Base-by-base conservation (phyloP, 2,329 filamentous ascomycete genomes). In the Epicoccum sorghinum region DNA sequence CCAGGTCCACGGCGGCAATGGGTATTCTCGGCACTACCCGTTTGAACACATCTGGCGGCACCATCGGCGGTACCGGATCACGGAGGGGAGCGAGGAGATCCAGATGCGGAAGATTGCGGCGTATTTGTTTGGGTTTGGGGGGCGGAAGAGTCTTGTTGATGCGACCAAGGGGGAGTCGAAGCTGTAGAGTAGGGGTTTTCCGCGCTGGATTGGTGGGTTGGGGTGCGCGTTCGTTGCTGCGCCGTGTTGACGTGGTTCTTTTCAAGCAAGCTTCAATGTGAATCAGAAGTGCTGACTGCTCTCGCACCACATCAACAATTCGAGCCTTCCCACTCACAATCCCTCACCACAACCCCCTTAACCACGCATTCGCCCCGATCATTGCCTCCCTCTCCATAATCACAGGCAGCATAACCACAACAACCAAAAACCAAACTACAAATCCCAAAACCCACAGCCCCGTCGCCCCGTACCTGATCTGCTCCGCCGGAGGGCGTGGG, bases 21-120 rank as follows among this genome's bases (percentile, higher is more conserved):
- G 84, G 1, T 86, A 86, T 65, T 82, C 79, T 36, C 73, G 83
- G 33, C 82, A 85, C 55, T 79, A 80, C 57, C 83, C 83, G 1
- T 87, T 88, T 62, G 84, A 87, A 71, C 84, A 87, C 60, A 87
- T 87, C 44, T 87, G 85, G 81, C 77, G 85, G 45, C 84, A 87
- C 72, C 86, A 87, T 68, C 74, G 85, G 36, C 75, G 83, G 23
- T 87, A 87, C 63, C 73, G 85, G 32, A 88, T 87, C 58, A 87
- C 85, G 0, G 85, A 87, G 66, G 85, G 84, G 0, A 84, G 82
- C 49, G 85, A 87, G 67, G 84, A 87, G 74, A 85, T 87, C 46
- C 84, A 87, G 71, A 87, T 87, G 80, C 76, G 84, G n/a, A 86
- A 86, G 71, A 79, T 87, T 8, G 84, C 83, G 0, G 83, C 81